Evolutionary conservation across 140 eudicot genomes (phyloP).

Genomic region (Erigeron philadelphicus): DNA sequence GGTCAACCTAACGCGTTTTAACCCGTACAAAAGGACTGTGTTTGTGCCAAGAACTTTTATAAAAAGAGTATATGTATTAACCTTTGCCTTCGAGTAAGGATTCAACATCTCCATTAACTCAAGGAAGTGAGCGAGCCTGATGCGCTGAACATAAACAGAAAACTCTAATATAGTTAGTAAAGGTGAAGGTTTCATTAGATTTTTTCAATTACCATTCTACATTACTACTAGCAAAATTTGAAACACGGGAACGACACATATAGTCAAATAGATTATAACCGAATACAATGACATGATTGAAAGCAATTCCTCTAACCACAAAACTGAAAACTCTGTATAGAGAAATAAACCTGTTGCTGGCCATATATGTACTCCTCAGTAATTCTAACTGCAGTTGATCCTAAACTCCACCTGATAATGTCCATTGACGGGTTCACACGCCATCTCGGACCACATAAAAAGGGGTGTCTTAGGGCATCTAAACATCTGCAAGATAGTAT

Average conservation of each 20-base stretch:
- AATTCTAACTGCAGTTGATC: slow-evolving; percentile 91
- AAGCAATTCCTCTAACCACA: slow-evolving; percentile 7
- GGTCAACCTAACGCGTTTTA: neutral
- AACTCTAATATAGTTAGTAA: slow-evolving; percentile 7
- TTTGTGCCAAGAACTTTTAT: neutral
- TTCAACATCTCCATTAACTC: slow-evolving; percentile 97
- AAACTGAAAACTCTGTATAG: neutral
- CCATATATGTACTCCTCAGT: slow-evolving; percentile 94
- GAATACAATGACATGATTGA: neutral
- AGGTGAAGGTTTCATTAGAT: slow-evolving; percentile 6
- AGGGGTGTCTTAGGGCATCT: slow-evolving; percentile 92
- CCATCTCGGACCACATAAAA: slow-evolving; percentile 97
- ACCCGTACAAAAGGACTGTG: neutral
- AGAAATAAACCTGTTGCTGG: slow-evolving; percentile 64
- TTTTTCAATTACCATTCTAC: neutral
- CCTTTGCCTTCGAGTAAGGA: slow-evolving; percentile 70
- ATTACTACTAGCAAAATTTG: neutral
- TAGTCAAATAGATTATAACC: neutral
- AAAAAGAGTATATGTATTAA: slow-evolving; percentile 18
- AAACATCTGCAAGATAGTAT: slow-evolving; percentile 55
- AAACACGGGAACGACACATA: slow-evolving; percentile 6
- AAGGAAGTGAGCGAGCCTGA: slow-evolving; percentile 76
- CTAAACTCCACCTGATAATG: slow-evolving; percentile 91
- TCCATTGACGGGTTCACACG: slow-evolving; percentile 81
- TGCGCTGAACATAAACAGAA: slow-evolving; percentile 47